Percentiles rank a stretch among this genome's conserved stretches.
Conservation (phyloP, 108 stramenopile species). For the Bacterosira constricta region DNA sequence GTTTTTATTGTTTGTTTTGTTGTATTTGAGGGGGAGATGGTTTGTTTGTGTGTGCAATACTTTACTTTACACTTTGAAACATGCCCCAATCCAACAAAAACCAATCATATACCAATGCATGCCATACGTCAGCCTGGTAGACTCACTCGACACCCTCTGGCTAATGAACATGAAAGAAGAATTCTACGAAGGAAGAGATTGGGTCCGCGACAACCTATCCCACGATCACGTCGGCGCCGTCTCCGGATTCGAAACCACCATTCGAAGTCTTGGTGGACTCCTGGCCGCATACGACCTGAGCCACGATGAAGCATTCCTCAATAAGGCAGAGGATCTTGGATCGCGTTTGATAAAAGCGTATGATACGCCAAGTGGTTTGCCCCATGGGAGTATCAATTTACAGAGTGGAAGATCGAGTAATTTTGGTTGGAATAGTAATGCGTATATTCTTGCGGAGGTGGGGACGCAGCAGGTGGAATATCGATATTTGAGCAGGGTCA, state of each 20-base stretch:
- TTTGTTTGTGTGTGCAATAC: no score
- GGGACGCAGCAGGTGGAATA: conserved; percentile 94
- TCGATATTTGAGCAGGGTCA: conserved; percentile 74
- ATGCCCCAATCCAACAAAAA: no score
- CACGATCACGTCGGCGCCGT: conserved; percentile 61
- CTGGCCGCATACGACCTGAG: conserved; percentile 91
- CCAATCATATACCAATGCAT: no score
- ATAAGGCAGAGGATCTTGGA: conserved; percentile 81
- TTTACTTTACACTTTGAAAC: no score
- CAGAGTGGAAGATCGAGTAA: conserved; percentile 41
- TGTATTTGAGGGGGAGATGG: background rate
- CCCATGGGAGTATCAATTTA: conserved; percentile 61
- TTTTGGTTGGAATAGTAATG: conserved; percentile 56
- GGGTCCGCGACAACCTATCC: conserved; percentile 75
- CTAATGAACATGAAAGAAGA: conserved; percentile 95
- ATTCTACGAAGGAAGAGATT: conserved; percentile 87
- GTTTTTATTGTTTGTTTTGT: background rate
- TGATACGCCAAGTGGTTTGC: conserved; percentile 70
- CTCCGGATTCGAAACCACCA: conserved; percentile 97
- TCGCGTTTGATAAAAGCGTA: conserved; percentile 64
- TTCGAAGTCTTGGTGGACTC: conserved; percentile 94
- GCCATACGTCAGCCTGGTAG: conserved; percentile 76
- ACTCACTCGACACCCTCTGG: conserved; percentile 97
- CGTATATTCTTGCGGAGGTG: conserved; percentile 72
- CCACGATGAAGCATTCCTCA: conserved; percentile 68